Conservation (phyloP, 495 filamentous ascomycete species). For the Xylaria flabelliformis region DNA sequence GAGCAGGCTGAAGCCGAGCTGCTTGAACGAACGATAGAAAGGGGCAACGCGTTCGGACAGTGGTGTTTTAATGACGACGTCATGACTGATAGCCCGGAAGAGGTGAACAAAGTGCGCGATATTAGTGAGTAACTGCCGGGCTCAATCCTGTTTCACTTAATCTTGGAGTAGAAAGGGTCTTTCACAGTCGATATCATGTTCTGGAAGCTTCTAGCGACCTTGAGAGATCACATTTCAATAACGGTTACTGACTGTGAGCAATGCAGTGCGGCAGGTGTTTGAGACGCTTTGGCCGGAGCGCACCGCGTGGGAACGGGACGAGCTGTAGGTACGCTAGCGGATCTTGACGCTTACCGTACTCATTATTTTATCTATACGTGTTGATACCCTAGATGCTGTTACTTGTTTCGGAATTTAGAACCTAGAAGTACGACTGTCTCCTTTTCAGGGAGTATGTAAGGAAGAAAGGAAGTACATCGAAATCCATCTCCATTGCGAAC, state of each 20-base stretch:
- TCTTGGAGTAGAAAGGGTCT: background rate
- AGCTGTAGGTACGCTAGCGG: background rate
- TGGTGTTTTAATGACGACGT: constrained; percentile 55
- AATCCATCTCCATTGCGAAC: background rate
- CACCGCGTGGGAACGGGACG: constrained; percentile 14
- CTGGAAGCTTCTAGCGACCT: background rate
- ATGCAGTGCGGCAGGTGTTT: constrained; percentile 7
- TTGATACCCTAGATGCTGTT: constrained; percentile 4
- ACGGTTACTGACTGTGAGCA: background rate
- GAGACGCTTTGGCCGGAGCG: constrained; percentile 17
- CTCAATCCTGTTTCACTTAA: background rate
- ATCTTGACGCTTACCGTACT: background rate
- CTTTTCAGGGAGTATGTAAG: background rate
- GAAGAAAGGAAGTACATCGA: background rate
- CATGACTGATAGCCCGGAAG: constrained; percentile 38
- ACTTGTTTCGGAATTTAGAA: background rate
- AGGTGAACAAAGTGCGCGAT: constrained; percentile 23
- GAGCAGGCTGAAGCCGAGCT: constrained; percentile 50
- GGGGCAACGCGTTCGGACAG: constrained; percentile 43
- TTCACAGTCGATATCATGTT: background rate
- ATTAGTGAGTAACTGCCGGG: background rate
- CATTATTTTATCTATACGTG: background rate
- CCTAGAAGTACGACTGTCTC: background rate
- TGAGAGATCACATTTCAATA: background rate
- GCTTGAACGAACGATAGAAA: constrained; percentile 42